Percentiles rank a stretch among this genome's conserved stretches.
Evolutionary conservation across 495 filamentous ascomycete species (phyloP).

Genomic region (Talaromyces stipitatus): DNA sequence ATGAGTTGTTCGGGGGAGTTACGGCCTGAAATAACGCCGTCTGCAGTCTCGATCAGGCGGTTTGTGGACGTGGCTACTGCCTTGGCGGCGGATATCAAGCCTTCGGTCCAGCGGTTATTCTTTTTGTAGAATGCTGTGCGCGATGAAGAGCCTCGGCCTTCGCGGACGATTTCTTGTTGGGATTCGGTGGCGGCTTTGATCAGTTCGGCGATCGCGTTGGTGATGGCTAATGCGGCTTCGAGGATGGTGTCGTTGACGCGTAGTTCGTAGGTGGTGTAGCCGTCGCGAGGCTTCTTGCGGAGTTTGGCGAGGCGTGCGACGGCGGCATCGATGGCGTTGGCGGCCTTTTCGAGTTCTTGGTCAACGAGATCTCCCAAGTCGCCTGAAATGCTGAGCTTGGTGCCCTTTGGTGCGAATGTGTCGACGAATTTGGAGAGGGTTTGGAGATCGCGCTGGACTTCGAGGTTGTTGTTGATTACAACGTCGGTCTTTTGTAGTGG

Average conservation of each 20-base stretch:
- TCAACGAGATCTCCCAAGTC: conserved; percentile 94
- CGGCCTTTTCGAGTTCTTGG: conserved; percentile 84
- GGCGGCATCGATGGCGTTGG: conserved; percentile 89
- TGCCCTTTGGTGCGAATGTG: conserved; percentile 76
- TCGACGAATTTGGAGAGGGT: conserved; percentile 87
- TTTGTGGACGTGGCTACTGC: conserved; percentile 89
- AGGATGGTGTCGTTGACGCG: conserved; percentile 91
- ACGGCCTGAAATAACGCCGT: conserved; percentile 84
- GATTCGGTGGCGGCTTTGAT: conserved; percentile 94
- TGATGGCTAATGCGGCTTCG: conserved; percentile 89
- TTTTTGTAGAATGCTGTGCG: conserved; percentile 99
- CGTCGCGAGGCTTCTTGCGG: conserved; percentile 86
- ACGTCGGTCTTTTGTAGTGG: conserved; percentile 85
- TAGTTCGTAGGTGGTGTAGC: conserved; percentile 94
- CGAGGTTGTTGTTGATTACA: conserved; percentile 92
- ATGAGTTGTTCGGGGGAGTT: conserved; percentile 96
- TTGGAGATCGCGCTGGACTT: conserved; percentile 87
- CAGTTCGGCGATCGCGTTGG: conserved; percentile 89
- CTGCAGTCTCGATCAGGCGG: conserved; percentile 92
- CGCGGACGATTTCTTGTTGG: conserved; percentile 95
- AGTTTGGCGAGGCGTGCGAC: conserved; percentile 81
- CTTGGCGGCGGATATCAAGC: conserved; percentile 92
- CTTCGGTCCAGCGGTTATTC: conserved; percentile 96
- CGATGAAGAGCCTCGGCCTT: conserved; percentile 81
- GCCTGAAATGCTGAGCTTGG: conserved; percentile 70